Evolutionary conservation across 108 stramenopile genomes (phyloP).

Genomic region (Discostella pseudostelligera): DNA sequence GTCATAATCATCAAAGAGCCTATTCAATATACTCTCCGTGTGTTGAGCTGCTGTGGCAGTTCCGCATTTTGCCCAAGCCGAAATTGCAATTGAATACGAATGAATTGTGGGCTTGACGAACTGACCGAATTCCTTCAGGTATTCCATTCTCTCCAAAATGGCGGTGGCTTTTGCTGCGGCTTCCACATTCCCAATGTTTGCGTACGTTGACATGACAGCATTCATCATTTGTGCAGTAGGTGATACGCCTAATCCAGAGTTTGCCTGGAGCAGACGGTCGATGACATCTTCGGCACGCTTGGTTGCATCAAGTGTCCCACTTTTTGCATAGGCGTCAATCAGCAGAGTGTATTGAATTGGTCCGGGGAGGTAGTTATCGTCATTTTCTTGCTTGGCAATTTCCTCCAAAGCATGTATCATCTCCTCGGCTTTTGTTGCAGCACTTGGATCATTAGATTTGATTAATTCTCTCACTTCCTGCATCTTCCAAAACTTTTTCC

Average conservation of each 20-base stretch:
- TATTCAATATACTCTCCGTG: conserved; percentile 50
- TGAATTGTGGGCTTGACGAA: conserved; percentile 36
- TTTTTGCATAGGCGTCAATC: conserved; percentile 39
- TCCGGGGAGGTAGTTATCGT: conserved; percentile 36
- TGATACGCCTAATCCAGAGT: background rate
- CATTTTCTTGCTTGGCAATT: conserved; percentile 25
- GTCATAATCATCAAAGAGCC: conserved; percentile 33
- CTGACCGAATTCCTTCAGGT: conserved; percentile 34
- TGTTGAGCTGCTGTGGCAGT: conserved; percentile 23
- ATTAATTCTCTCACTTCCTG: conserved; percentile 35
- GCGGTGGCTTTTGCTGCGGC: conserved; percentile 57
- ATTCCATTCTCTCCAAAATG: conserved; percentile 61
- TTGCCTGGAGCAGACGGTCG: conserved; percentile 18
- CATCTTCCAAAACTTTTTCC: conserved; percentile 42
- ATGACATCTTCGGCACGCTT: conserved; percentile 31
- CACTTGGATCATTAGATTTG: conserved; percentile 28
- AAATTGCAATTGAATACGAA: conserved; percentile 42
- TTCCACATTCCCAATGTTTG: conserved; percentile 41
- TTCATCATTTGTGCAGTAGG: conserved; percentile 37
- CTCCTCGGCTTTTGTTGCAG: conserved; percentile 35
- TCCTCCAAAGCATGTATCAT: conserved; percentile 31
- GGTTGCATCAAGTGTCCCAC: conserved; percentile 18
- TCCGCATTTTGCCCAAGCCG: conserved; percentile 41
- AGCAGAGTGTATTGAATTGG: conserved; percentile 34
- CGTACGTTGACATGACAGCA: conserved; percentile 37